Percentiles rank a stretch among this genome's conserved stretches.
phyloP scores from a whole-genome alignment of 352 stramenopile genomes.

The Pythium rhizo-oryzae region DNA sequence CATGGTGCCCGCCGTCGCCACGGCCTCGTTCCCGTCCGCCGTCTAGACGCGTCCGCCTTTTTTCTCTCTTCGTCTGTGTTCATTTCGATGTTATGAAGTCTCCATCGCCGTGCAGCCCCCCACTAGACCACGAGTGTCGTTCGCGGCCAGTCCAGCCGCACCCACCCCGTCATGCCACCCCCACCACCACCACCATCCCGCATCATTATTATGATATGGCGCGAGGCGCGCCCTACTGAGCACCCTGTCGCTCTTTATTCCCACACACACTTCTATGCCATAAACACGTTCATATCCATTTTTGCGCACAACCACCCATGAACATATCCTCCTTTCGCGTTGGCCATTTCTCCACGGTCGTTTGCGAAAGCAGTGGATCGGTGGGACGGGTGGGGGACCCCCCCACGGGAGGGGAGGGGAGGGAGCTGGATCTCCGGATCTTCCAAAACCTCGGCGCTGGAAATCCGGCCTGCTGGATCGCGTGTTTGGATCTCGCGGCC shows the following conservation, averaged over 20 bases:
- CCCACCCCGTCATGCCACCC: background rate
- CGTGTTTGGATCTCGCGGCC: conserved; percentile 13
- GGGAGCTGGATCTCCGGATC: conserved; percentile 2
- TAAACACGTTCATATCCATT: conserved; percentile 10
- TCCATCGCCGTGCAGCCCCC: background rate
- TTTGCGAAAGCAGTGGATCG: background rate
- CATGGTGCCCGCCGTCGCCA: conserved; percentile 19
- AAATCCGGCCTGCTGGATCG: background rate
- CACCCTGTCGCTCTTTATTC: conserved; percentile 12
- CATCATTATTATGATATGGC: conserved; percentile 24
- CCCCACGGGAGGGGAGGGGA: too few relatives aligned
- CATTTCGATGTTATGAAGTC: conserved; percentile 2
- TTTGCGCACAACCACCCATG: background rate
- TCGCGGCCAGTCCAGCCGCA: conserved; percentile 2
- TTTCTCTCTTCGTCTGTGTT: background rate
- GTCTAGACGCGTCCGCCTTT: conserved; percentile 1
- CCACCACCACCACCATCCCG: background rate
- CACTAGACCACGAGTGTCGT: conserved; percentile 14
- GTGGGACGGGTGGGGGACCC: too few relatives aligned
- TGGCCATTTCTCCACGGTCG: background rate
- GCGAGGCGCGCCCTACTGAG: conserved; percentile 11
- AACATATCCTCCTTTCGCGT: background rate
- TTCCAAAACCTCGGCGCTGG: background rate
- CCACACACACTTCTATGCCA: background rate
- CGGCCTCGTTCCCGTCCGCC: conserved; percentile 28